Conservation (phyloP, 345 rosid species). For the Ceriops zippeliana region DNA sequence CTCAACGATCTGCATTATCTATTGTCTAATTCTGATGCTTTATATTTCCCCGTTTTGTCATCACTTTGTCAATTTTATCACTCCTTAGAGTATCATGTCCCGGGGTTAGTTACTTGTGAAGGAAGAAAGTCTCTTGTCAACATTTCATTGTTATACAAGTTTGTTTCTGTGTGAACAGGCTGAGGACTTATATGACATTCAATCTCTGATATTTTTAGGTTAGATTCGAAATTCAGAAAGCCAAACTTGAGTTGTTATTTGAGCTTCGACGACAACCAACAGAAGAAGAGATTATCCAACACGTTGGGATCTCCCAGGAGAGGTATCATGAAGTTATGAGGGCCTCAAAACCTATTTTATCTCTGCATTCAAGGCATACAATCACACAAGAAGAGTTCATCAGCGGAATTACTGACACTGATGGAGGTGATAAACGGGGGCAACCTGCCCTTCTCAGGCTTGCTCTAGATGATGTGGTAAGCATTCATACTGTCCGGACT, state of each 20-base stretch:
- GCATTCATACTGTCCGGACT: neutral
- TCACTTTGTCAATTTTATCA: too few relatives aligned
- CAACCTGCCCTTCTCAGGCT: slow-evolving; percentile 89
- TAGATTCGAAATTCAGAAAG: slow-evolving; percentile 66
- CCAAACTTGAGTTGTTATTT: slow-evolving; percentile 59
- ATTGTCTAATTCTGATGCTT: neutral
- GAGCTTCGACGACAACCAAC: slow-evolving; percentile 68
- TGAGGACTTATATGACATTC: slow-evolving; percentile 1
- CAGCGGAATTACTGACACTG: slow-evolving; percentile 59
- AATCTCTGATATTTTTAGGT: slow-evolving; percentile 44
- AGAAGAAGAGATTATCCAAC: slow-evolving; percentile 59
- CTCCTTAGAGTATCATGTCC: too few relatives aligned
- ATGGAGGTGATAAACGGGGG: slow-evolving; percentile 60
- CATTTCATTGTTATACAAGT: too few relatives aligned
- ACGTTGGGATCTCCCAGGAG: slow-evolving; percentile 67
- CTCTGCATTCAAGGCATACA: slow-evolving; percentile 69
- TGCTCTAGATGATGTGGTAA: slow-evolving; percentile 96
- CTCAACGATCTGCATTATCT: neutral
- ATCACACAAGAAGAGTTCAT: slow-evolving; percentile 89
- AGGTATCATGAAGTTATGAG: slow-evolving; percentile 78
- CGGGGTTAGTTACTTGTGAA: neutral
- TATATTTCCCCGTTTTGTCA: neutral
- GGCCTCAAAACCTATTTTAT: slow-evolving; percentile 63
- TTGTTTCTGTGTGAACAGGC: neutral
- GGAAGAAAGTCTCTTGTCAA: neutral